Percentiles rank a stretch among this genome's conserved stretches.
These are phyloP conservation scores for Botryotinia narcissicola DNA, from an alignment of 2,329 filamentous ascomycete species.

Conservation along the genomic window DNA sequence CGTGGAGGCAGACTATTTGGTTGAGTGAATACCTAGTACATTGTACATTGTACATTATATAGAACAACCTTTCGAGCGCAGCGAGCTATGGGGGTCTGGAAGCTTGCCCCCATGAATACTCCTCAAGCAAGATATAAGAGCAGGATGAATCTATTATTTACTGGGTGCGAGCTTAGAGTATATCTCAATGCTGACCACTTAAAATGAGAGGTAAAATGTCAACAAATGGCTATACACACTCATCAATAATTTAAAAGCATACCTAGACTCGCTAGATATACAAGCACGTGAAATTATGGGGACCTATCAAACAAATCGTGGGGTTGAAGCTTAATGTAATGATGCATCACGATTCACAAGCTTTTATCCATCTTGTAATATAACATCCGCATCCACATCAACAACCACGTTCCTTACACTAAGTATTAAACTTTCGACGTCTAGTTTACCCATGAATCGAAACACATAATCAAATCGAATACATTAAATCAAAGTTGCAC, in stretches of 20 bases:
- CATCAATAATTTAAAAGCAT: neutral
- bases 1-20: neutral
- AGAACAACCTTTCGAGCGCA: neutral
- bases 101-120: neutral
- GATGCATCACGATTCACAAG: neutral
- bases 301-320: neutral
- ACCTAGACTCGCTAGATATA: accelerated
- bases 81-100: neutral
- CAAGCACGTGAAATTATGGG: neutral
- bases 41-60: neutral
- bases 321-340: conserved; percentile 4
- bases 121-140: neutral
- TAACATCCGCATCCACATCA: neutral
- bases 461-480: neutral
- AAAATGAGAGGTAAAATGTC: neutral
- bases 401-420: neutral
- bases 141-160: neutral
- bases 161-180: neutral
- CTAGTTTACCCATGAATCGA: neutral
- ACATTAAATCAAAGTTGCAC: neutral
- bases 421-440: neutral
- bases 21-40: neutral
- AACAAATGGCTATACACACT: neutral
- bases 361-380: neutral
- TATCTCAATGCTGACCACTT: neutral